Conservation (phyloP, 225 moss, liverwort and hornwort genomes). For the Asterella californica region DNA sequence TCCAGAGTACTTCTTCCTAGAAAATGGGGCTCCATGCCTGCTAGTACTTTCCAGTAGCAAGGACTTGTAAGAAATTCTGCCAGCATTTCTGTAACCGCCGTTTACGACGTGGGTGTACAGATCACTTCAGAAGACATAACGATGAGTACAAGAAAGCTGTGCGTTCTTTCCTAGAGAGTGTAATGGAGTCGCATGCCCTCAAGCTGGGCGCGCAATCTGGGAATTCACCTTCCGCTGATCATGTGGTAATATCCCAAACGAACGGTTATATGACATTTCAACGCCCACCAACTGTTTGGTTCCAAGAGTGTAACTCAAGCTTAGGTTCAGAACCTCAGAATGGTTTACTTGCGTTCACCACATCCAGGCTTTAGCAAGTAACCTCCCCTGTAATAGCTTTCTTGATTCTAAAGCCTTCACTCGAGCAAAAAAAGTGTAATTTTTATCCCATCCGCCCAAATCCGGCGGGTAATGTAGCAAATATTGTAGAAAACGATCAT, state of each 20-base stretch:
- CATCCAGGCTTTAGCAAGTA: neutral
- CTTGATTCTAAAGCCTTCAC: too few relatives aligned
- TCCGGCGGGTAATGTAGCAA: too few relatives aligned
- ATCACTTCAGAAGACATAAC: slow-evolving; percentile 59
- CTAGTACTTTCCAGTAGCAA: too few relatives aligned
- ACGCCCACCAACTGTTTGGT: neutral
- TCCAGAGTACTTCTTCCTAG: too few relatives aligned
- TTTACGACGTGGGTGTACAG: slow-evolving; percentile 28
- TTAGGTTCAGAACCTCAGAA: too few relatives aligned
- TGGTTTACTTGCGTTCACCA: neutral
- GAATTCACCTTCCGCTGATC: neutral
- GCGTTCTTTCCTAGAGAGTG: slow-evolving; percentile 44
- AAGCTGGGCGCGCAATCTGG: neutral
- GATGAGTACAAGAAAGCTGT: slow-evolving; percentile 59
- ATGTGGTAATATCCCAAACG: neutral
- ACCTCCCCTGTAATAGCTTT: too few relatives aligned
- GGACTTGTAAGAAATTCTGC: too few relatives aligned
- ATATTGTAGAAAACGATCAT: too few relatives aligned
- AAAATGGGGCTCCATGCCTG: too few relatives aligned
- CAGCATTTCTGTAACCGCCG: too few relatives aligned
- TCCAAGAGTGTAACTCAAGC: neutral
- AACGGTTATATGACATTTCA: neutral
- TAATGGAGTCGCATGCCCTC: neutral
- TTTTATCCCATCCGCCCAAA: too few relatives aligned
- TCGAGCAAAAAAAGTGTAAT: too few relatives aligned